phyloP scores from a whole-genome alignment of 257 asterid species.

The Solanum okadae region DNA sequence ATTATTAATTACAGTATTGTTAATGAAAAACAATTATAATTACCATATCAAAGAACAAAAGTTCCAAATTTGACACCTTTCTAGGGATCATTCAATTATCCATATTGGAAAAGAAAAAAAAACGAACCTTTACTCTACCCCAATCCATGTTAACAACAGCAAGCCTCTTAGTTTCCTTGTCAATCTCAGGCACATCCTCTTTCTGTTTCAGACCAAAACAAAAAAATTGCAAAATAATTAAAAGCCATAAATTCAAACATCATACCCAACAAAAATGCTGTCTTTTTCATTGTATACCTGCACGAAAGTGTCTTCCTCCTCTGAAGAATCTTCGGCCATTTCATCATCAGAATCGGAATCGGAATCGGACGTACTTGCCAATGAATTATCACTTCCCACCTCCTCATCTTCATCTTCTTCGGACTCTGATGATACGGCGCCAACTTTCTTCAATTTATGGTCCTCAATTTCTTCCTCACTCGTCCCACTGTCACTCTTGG shows the following conservation, averaged over 20 bases:
- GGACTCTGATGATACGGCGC: conserved; percentile 1
- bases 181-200: conserved; percentile 69
- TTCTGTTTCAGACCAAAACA: conserved; percentile 28
- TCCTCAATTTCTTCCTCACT: conserved; percentile 13
- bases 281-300: conserved; percentile 11
- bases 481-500: conserved; percentile 10
- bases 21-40: neutral
- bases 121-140: conserved; percentile 84
- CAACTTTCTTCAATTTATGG: conserved; percentile 11
- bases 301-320: conserved; percentile 37
- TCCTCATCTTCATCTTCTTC: conserved; percentile 12
- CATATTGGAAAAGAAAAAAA: neutral
- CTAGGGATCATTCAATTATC: neutral
- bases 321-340: conserved; percentile 16
- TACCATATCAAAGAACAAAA: neutral
- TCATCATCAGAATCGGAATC: conserved; percentile 3
- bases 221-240: neutral
- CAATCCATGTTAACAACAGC: conserved; percentile 87
- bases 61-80: neutral
- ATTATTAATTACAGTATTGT: neutral
- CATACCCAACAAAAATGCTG: conserved; percentile 17
- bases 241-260: neutral
- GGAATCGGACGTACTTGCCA: conserved; percentile 27
- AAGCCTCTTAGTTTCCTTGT: conserved; percentile 71
- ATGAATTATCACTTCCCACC: conserved; percentile 32